Base-by-base conservation (phyloP, 2,329 filamentous ascomycete genomes). In the Colletotrichum falcatum region DNA sequence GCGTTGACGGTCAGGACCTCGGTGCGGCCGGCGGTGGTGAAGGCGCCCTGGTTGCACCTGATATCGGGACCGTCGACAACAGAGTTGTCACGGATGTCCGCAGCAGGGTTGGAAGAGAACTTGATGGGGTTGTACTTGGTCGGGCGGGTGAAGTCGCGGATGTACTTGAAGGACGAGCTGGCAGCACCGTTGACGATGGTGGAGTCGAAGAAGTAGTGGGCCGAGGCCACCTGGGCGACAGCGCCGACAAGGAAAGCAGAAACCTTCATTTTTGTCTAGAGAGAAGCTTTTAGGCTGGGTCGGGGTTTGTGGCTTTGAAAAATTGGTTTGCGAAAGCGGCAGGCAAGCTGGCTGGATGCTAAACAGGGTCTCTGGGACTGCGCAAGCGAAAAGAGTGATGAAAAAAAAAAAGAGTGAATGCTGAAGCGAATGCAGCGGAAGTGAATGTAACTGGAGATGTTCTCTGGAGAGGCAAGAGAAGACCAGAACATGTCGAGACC, bases 151-250 rank as follows among this genome's bases (percentile, higher is more conserved):
- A 74, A 75, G 59, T 74, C 68, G 54, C 76, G 76, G 49, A 78
- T 73, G 73, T 75, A 78, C 54, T 74, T 59, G 54, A 61, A 71
- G 20, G 73, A 61, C 5, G 67, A 42, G 8, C 65, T 60, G n/a
- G 66, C 53, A 20, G 63, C 63, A 26, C 76, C 76, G 65, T 77
- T 74, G 67, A 72, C 61, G 61, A 77, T 66, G 48, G 71, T 68
- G 59, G 71, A 66, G 39, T 77, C 76, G 65, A 78, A 77, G 73
- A 77, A 75, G 73, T 78, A 78, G 64, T 78, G 77, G 28, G 75
- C 77, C 6, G 73, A 75, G 1, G 70, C 75, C 61, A 76, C 54
- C 60, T 74, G 73, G 62, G 76, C 74, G 51, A 74, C 48, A 59
- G 71, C 73, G 20, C 42, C 64, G 35, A 74, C 26, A 46, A 71